Evolutionary conservation across 495 filamentous ascomycete genomes (phyloP), one percentile per base, ranked within the genome.

Genomic region (Penicillium waksmanii): DNA sequence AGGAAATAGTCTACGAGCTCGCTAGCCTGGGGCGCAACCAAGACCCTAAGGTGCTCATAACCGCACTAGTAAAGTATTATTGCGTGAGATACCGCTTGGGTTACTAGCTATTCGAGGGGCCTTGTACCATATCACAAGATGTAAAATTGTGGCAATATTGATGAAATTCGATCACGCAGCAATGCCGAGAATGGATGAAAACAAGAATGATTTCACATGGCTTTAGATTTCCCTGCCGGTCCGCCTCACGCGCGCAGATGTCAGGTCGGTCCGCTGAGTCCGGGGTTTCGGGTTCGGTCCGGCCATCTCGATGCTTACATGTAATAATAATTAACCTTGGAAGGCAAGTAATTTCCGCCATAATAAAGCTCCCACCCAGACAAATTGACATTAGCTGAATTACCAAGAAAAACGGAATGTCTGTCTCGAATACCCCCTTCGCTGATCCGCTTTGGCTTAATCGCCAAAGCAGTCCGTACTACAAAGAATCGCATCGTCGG

Each of bases 391-490:
- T 44, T 19, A 17, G 17, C 17, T 44, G 9, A 44, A 5, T 13
- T 9, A 44, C 13, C 2, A 19, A 44, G n/a, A 3, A 44, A 5
- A 12, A 31, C 31, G 25, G 21, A 53, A 54, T 54, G 52, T 54
- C 60, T 35, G 18, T 58, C 21, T 61, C 62, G 3, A 57, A 36
- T 2, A 54, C 44, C 21, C 89, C 89, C 13, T 92, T 91, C 63
- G 86, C 84, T 42, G 89, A 92, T 66, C 86, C 87, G 12, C 75
- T 87, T 51, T 93, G 90, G 90, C 77, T 91, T 46, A 82, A 81
- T 11, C 87, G 85, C 1, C 74, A 79, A 62, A 89, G 86, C 77
- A 85, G 79, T 50, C 89, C 89, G 15, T 93, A 90, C 72, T 93
- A 85, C 78, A 87, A 81, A 42, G 87, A 90, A 13, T 84, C 79